Conservation (phyloP, 169 alveolate genomes). For the Plasmodium adleri region DNA sequence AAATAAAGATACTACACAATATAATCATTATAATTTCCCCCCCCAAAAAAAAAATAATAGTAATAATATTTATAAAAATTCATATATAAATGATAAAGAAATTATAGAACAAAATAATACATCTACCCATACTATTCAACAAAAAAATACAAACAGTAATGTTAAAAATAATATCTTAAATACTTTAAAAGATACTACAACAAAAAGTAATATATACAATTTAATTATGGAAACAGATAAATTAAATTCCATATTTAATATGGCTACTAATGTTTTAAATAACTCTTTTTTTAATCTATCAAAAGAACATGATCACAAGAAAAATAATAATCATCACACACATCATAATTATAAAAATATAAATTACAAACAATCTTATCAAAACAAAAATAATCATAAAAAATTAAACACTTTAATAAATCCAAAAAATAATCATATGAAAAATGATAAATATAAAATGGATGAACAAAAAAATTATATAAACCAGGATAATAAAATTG, state of each 20-base stretch:
- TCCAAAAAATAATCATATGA: not conserved
- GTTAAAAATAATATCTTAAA: slow-evolving; percentile 1
- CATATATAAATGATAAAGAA: not conserved
- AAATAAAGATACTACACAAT: not conserved
- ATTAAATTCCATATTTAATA: slow-evolving; percentile 44
- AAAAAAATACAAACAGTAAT: not conserved
- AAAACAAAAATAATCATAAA: not conserved
- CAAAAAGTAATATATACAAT: slow-evolving; percentile 59
- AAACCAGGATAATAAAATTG: too few species aligned
- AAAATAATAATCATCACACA: slow-evolving; percentile 3
- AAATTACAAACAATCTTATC: not conserved
- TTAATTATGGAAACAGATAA: slow-evolving; percentile 62
- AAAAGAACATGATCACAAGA: slow-evolving; percentile 20
- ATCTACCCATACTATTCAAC: too few species aligned
- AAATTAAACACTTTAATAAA: not conserved
- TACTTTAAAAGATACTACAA: slow-evolving; percentile 22
- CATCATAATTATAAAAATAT: not conserved
- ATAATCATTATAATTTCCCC: not conserved
- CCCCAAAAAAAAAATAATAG: not conserved
- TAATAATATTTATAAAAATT: not conserved
- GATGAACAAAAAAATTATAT: not conserved
- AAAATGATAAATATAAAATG: not conserved
- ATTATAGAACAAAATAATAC: not conserved
- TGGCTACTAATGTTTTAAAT: slow-evolving; percentile 65
- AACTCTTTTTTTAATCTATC: slow-evolving; percentile 48